Evolutionary conservation across 2,329 filamentous ascomycete species (phyloP).

Genomic region (Dendrostoma leiphaemia): DNA sequence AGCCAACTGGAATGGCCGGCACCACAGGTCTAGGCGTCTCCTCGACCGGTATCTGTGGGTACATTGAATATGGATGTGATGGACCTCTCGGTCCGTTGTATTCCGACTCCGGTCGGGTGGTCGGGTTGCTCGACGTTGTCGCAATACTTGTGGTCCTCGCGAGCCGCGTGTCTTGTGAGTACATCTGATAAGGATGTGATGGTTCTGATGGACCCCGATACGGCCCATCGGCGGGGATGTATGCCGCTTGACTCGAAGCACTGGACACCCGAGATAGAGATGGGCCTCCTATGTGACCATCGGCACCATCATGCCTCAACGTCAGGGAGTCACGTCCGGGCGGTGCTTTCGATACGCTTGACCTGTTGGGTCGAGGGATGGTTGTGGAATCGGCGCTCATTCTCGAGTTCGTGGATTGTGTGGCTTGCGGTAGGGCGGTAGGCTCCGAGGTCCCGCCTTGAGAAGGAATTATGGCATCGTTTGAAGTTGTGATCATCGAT

Average conservation of each 20-base stretch:
- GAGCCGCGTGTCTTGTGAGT: constrained; percentile 73
- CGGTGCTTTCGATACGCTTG: constrained; percentile 56
- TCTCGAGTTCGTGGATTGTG: background rate
- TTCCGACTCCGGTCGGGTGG: constrained; percentile 35
- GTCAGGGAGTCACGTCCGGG: constrained; percentile 48
- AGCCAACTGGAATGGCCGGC: constrained; percentile 66
- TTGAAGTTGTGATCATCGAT: no score
- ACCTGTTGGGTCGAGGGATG: constrained; percentile 36
- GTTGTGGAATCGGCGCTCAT: constrained; percentile 2
- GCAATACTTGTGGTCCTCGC: constrained; percentile 69
- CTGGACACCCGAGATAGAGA: constrained; percentile 28
- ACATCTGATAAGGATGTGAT: constrained; percentile 83
- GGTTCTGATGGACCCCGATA: constrained; percentile 70
- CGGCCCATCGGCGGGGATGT: constrained; percentile 55
- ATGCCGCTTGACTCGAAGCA: constrained; percentile 35
- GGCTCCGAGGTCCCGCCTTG: no score
- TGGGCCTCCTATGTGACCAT: constrained; percentile 27
- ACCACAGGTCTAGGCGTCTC: constrained; percentile 43
- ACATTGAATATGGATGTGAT: constrained; percentile 83
- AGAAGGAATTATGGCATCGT: no score
- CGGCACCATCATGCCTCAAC: constrained; percentile 50
- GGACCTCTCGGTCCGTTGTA: constrained; percentile 64
- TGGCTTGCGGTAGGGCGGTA: background rate
- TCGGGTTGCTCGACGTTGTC: constrained; percentile 42
- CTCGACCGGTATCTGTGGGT: constrained; percentile 72